A percentile compares a stretch with the other conserved stretches of the same genome.
Evolutionary conservation across 257 asterid genomes (phyloP).

Genomic region (Solanum sitiens): DNA sequence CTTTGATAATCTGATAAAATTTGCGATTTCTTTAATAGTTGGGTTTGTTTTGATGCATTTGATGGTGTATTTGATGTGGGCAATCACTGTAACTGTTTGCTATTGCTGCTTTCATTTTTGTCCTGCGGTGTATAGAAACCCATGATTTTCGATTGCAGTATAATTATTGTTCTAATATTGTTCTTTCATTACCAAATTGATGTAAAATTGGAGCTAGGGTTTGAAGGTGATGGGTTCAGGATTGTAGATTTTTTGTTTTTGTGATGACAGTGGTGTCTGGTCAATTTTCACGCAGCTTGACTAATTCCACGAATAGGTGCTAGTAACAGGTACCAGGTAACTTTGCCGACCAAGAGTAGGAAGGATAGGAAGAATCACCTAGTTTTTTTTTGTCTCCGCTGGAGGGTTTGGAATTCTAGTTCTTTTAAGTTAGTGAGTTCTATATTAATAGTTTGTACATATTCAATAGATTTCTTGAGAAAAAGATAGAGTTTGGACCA

Average conservation of each 20-base stretch:
- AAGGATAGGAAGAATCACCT: not conserved
- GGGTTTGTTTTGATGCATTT: not conserved
- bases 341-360: not conserved
- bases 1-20: not conserved
- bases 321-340: rapidly evolving
- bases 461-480: not conserved
- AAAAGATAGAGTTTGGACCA: not conserved
- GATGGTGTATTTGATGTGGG: not conserved
- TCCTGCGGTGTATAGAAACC: not conserved
- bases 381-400: not conserved
- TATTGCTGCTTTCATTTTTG: not conserved
- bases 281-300: not conserved
- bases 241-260: not conserved
- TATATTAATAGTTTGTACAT: not conserved
- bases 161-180: not conserved
- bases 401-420: not conserved
- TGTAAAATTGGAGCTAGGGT: not conserved
- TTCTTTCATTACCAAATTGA: not conserved
- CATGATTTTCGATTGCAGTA: not conserved
- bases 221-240: not conserved
- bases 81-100: not conserved
- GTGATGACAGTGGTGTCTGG: not conserved
- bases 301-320: no score
- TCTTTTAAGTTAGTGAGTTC: not conserved
- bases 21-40: not conserved